These are phyloP conservation scores for Bifiguratus adelaidae DNA, from an alignment of 192 early-diverging fungal genomes.

Conservation along the genomic window DNA sequence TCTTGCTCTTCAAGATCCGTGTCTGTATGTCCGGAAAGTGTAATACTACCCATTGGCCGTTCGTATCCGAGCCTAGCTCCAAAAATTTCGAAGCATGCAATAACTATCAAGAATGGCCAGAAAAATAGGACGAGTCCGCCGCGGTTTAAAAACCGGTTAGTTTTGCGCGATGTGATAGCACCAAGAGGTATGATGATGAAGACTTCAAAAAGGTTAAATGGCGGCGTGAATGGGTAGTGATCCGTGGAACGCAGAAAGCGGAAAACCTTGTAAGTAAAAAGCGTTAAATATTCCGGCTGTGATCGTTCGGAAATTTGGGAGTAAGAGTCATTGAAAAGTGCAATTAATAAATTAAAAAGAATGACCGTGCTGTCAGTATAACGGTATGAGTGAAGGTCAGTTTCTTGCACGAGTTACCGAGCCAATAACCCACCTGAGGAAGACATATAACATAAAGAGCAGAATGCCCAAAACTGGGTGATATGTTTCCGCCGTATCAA, in stretches of 20 bases:
- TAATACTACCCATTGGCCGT: no score
- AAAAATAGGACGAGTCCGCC: no score
- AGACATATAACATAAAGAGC: slow-evolving; percentile 22
- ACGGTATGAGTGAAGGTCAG: no score
- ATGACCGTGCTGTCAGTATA: slow-evolving; percentile 23
- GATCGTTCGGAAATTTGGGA: slow-evolving; percentile 23
- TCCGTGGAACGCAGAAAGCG: slow-evolving; percentile 23
- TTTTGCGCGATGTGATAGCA: slow-evolving; percentile 4
- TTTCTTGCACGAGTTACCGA: no score
- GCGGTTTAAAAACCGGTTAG: no score
- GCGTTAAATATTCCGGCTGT: slow-evolving; percentile 20
- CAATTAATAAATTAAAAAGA: slow-evolving; percentile 24
- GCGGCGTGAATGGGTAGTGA: slow-evolving; percentile 23
- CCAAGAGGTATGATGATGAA: slow-evolving; percentile 21
- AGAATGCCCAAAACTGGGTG: slow-evolving; percentile 9
- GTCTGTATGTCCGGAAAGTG: no score
- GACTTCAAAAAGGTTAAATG: slow-evolving; percentile 25
- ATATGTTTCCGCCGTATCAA: slow-evolving; percentile 4
- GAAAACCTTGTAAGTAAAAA: slow-evolving; percentile 27
- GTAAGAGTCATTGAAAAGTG: slow-evolving; percentile 30
- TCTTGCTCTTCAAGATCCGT: no score
- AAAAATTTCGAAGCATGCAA: no score
- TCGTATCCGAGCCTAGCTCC: no score
- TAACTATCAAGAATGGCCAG: no score
- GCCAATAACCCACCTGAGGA: slow-evolving; percentile 8